phyloP scores from a whole-genome alignment of 192 early-diverging fungal genomes.

The Coemansia sp. region DNA sequence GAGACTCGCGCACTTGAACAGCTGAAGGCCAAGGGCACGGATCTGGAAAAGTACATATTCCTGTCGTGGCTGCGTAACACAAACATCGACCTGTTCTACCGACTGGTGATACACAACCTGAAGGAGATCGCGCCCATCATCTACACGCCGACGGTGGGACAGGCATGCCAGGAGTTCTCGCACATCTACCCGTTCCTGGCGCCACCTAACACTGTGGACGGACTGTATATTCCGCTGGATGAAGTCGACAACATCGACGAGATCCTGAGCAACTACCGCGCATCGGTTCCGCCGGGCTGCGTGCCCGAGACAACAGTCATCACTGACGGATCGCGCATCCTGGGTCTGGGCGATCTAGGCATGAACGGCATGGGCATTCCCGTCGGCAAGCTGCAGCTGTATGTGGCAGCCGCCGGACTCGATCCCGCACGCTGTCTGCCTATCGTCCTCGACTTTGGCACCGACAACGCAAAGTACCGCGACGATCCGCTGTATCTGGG shows the following conservation, averaged over 20 bases:
- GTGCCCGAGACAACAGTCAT: constrained; percentile 88
- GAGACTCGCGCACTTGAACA: constrained; percentile 72
- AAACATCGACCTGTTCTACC: constrained; percentile 83
- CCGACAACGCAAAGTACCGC: constrained; percentile 78
- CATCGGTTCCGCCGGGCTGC: constrained; percentile 59
- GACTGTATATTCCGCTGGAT: constrained; percentile 82
- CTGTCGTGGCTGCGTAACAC: constrained; percentile 81
- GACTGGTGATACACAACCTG: constrained; percentile 71
- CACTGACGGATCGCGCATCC: constrained; percentile 91
- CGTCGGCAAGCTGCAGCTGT: constrained; percentile 93
- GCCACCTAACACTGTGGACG: constrained; percentile 73
- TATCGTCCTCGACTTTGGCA: constrained; percentile 90
- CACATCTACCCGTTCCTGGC: constrained; percentile 85
- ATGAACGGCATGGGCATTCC: constrained; percentile 96
- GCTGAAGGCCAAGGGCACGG: constrained; percentile 65
- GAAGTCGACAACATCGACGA: constrained; percentile 74
- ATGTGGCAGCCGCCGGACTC: constrained; percentile 83
- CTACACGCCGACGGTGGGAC: constrained; percentile 83
- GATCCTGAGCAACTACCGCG: constrained; percentile 79
- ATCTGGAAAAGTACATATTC: constrained; percentile 85
- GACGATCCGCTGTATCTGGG: constrained; percentile 92
- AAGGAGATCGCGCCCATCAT: constrained; percentile 80
- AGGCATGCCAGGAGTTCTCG: constrained; percentile 86
- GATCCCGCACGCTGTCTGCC: constrained; percentile 86
- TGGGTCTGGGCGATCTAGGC: constrained; percentile 94